Evolutionary conservation across 345 rosid genomes (phyloP).

Genomic region (Alliaria petiolata): DNA sequence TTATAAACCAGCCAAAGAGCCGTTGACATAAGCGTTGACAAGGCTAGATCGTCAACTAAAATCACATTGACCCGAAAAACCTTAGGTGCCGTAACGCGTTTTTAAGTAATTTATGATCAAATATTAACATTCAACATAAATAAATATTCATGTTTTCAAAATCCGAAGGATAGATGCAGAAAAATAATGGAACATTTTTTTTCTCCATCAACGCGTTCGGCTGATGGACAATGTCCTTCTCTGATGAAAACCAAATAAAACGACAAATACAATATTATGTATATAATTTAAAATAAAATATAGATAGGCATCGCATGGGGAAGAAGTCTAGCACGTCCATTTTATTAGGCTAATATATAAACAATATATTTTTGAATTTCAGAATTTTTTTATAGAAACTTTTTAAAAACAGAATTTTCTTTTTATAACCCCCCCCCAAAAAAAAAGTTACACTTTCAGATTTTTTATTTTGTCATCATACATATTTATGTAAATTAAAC

Average conservation of each 20-base stretch:
- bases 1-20: background rate
- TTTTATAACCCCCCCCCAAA: no score
- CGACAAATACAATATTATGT: background rate
- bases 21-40: no score
- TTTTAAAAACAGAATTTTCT: no score
- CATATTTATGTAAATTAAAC: no score
- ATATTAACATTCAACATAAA: constrained; percentile 2
- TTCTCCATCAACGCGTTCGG: constrained; percentile 20
- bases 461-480: no score
- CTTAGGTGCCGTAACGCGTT: constrained; percentile 18
- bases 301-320: background rate
- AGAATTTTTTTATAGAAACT: no score
- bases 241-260: background rate
- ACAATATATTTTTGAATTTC: no score
- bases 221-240: background rate
- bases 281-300: background rate
- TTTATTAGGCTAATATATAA: no score
- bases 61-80: background rate
- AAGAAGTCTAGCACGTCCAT: background rate
- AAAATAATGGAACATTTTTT: background rate
- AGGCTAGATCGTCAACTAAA: constrained; percentile 1
- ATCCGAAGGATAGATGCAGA: background rate
- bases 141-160: background rate
- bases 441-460: no score
- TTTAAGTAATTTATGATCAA: background rate